These are phyloP conservation scores for Penicillium malachiteum DNA, from an alignment of 495 filamentous ascomycete species.

Conservation along the genomic window DNA sequence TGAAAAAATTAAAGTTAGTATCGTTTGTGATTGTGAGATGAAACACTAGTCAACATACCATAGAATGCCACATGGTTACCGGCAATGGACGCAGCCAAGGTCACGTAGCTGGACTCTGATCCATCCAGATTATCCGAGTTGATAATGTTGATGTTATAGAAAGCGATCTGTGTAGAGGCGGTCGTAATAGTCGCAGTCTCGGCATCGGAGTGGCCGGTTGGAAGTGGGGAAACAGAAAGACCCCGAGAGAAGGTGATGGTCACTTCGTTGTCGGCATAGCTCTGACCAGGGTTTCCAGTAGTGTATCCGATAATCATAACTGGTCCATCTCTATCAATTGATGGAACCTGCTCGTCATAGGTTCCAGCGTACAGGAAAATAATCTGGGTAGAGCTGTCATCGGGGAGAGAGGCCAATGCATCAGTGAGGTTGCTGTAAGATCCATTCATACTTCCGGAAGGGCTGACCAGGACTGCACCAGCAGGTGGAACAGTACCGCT, in stretches of 20 bases:
- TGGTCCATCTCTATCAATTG: slow-evolving; percentile 5
- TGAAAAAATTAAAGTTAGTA: background rate
- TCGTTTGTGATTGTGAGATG: background rate
- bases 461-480: slow-evolving; percentile 5
- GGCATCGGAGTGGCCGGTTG: slow-evolving; percentile 17
- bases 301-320: slow-evolving; percentile 12
- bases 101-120: slow-evolving; percentile 9
- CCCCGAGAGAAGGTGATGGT: slow-evolving; percentile 15
- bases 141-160: slow-evolving; percentile 15
- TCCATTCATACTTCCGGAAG: background rate
- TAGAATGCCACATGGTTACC: slow-evolving; percentile 9
- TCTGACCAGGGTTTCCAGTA: slow-evolving; percentile 12
- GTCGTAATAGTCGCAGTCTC: slow-evolving; percentile 15
- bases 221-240: slow-evolving; percentile 14
- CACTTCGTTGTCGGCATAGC: slow-evolving; percentile 15
- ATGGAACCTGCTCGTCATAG: slow-evolving; percentile 8
- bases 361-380: slow-evolving; percentile 12
- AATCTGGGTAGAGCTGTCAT: slow-evolving; percentile 4
- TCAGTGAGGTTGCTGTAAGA: slow-evolving; percentile 10
- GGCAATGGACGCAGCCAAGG: slow-evolving; percentile 8
- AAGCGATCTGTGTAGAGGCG: slow-evolving; percentile 12
- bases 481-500: slow-evolving; percentile 8
- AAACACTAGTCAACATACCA: background rate
- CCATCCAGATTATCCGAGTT: slow-evolving; percentile 16
- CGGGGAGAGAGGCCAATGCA: slow-evolving; percentile 7